Evolutionary conservation across 2,329 filamentous ascomycete genomes (phyloP).

Genomic region (Penicillium oxalicum): DNA sequence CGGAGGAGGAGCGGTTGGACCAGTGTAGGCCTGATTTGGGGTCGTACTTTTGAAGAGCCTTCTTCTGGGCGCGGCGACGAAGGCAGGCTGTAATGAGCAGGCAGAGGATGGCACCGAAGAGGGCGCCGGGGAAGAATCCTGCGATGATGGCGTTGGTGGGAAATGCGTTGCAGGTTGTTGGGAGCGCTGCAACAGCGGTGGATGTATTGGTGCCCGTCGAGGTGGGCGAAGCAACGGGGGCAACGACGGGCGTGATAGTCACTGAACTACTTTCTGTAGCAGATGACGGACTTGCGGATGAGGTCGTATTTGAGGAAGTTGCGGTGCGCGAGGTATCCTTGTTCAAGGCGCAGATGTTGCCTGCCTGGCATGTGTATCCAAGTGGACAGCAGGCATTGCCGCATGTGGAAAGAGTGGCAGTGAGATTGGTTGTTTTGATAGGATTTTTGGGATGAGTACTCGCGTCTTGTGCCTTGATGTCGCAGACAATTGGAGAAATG

Average conservation of each 20-base stretch:
- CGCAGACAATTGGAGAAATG: conserved; percentile 41
- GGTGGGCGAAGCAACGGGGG: conserved; percentile 17
- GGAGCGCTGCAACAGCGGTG: conserved; percentile 1
- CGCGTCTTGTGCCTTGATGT: conserved; percentile 39
- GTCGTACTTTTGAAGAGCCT: conserved; percentile 17
- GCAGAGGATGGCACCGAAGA: conserved; percentile 48
- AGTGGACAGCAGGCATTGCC: conserved; percentile 43
- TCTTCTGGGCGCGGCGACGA: conserved; percentile 21
- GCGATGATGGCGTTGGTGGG: conserved; percentile 38
- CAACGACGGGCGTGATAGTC: conserved; percentile 19
- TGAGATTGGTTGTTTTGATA: conserved; percentile 40
- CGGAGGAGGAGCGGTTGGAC: conserved; percentile 30
- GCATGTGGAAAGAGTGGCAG: conserved; percentile 37
- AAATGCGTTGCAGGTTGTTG: conserved; percentile 31
- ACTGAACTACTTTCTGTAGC: conserved; percentile 15
- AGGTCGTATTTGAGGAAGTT: conserved; percentile 14
- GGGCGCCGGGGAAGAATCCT: conserved; percentile 43
- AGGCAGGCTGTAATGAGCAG: conserved; percentile 44
- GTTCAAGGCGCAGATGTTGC: conserved; percentile 26
- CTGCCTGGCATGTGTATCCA: conserved; percentile 40
- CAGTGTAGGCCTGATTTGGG: conserved; percentile 23
- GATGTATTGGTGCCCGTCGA: conserved; percentile 13
- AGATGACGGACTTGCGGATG: conserved; percentile 6
- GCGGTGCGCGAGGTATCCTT: conserved; percentile 17
- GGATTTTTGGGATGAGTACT: conserved; percentile 31